These are phyloP conservation scores for Ophiocordyceps sinensis DNA, from an alignment of 2,329 filamentous ascomycete genomes.

Conservation along the genomic window DNA sequence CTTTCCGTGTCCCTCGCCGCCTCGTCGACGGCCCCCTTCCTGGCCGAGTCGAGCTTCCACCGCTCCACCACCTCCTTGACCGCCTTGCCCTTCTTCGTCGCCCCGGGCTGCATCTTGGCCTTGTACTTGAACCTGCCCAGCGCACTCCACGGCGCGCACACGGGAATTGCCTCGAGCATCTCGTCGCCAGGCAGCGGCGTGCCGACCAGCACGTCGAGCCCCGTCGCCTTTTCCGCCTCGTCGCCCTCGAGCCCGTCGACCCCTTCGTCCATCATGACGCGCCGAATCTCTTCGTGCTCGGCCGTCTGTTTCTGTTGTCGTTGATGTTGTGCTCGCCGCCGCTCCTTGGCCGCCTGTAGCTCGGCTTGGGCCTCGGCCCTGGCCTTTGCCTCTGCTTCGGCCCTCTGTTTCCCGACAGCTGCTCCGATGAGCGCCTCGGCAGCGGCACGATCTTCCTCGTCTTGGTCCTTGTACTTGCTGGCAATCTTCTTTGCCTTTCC, in stretches of 20 bases:
- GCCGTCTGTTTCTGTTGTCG: constrained; percentile 61
- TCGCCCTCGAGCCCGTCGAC: constrained; percentile 45
- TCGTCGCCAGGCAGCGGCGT: constrained; percentile 71
- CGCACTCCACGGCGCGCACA: constrained; percentile 52
- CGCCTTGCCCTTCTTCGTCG: constrained; percentile 86
- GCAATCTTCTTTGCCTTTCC: constrained; percentile 79
- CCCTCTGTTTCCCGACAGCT: constrained; percentile 48
- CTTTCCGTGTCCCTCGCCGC: constrained; percentile 48
- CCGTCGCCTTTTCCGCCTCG: constrained; percentile 36
- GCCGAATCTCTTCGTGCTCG: constrained; percentile 58
- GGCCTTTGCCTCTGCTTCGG: constrained; percentile 51
- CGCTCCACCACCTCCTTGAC: constrained; percentile 76
- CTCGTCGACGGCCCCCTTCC: constrained; percentile 47
- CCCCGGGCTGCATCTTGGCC: constrained; percentile 82
- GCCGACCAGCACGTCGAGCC: constrained; percentile 61
- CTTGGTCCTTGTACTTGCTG: constrained; percentile 82
- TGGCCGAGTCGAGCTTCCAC: constrained; percentile 54
- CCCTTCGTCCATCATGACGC: constrained; percentile 43
- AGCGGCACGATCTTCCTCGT: constrained; percentile 78
- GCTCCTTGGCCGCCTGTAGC: constrained; percentile 53
- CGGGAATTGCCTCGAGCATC: constrained; percentile 50
- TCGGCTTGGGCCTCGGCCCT: constrained; percentile 57
- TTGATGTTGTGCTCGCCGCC: constrained; percentile 67
- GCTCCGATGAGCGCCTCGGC: constrained; percentile 82
- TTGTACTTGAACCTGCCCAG: constrained; percentile 74